A percentile compares a stretch with the other conserved stretches of the same genome.
These are phyloP conservation scores for Henckelia pumila DNA, from an alignment of 257 asterid species.

Conservation along the genomic window DNA sequence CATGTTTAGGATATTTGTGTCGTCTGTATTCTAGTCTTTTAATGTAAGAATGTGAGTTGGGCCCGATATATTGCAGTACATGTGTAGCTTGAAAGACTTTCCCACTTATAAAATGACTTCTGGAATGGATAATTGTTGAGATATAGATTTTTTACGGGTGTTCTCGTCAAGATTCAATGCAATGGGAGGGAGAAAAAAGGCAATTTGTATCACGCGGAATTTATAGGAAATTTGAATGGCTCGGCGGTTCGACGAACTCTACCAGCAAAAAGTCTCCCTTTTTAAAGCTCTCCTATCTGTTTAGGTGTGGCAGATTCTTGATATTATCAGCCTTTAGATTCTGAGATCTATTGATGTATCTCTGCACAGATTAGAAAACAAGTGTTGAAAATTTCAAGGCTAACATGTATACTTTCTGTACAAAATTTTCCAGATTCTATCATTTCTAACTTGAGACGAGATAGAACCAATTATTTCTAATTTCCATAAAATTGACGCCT, in stretches of 20 bases:
- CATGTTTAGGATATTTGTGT: neutral
- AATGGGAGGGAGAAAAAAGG: neutral
- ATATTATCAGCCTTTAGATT: no score
- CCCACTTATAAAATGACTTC: no score
- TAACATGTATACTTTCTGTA: neutral
- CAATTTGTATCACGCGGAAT: no score
- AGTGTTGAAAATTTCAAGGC: neutral
- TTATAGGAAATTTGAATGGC: no score
- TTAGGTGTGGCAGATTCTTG: no score
- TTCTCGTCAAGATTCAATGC: neutral
- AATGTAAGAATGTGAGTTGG: neutral
- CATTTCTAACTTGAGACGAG: neutral
- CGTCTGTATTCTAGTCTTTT: no score
- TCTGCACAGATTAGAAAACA: neutral
- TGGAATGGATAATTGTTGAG: no score
- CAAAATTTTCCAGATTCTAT: neutral
- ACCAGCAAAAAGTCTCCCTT: no score
- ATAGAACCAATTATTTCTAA: no score
- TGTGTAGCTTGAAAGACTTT: neutral
- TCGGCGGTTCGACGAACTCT: no score
- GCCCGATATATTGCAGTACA: neutral
- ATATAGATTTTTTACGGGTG: neutral
- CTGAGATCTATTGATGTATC: neutral
- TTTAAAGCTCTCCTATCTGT: no score
- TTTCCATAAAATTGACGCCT: neutral